Evolutionary conservation across 768 basidiomycete species (phyloP).

Genomic region (Inosperma sp.): DNA sequence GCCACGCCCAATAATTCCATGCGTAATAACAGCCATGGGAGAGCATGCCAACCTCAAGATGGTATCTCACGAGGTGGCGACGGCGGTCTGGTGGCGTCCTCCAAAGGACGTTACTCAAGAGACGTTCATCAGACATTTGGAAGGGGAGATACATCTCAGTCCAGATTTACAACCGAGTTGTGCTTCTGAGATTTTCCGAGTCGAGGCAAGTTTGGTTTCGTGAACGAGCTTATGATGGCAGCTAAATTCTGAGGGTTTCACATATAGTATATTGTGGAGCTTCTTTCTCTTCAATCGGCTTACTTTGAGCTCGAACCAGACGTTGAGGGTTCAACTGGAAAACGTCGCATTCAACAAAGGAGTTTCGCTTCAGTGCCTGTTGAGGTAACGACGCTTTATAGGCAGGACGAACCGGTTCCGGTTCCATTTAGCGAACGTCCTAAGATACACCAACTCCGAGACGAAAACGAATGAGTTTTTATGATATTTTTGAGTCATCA

Average conservation of each 20-base stretch:
- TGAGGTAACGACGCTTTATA: not conserved
- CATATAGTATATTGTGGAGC: constrained; percentile 6
- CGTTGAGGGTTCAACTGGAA: not conserved
- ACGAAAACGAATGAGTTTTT: no score
- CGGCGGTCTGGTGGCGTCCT: constrained; percentile 12
- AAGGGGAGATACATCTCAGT: constrained; percentile 12
- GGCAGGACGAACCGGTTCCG: not conserved
- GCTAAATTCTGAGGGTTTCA: not conserved
- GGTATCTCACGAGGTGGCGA: not conserved
- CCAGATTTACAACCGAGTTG: constrained; percentile 11
- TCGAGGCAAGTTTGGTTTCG: constrained; percentile 8
- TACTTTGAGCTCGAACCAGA: not conserved
- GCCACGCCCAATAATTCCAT: no score
- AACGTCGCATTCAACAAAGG: not conserved
- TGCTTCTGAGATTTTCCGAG: not conserved
- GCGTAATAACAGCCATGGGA: not conserved
- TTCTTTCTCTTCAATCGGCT: not conserved
- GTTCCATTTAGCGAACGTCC: not conserved
- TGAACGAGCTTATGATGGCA: not conserved
- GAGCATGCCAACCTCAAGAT: not conserved
- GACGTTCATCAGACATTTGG: not conserved
- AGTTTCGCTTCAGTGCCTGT: not conserved
- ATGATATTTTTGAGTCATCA: no score
- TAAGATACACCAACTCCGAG: no score
- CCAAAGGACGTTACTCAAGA: constrained; percentile 5